Evolutionary conservation across 257 asterid genomes (phyloP), one percentile per base, ranked within the genome.

Genomic region (Verbena officinalis): DNA sequence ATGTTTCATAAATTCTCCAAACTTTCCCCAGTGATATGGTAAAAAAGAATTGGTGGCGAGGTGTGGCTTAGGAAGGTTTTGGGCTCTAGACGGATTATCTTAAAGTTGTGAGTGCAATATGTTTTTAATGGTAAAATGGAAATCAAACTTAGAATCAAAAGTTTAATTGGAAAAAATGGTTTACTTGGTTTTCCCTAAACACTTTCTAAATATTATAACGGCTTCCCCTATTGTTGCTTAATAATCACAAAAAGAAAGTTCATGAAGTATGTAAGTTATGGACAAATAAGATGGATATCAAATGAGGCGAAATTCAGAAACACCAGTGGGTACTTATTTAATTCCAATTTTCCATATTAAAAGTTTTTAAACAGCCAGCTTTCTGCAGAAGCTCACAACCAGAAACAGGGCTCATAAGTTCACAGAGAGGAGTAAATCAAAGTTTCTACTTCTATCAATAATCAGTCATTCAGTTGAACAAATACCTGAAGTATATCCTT

Each of bases 401-500:
- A 34, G 68, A 67, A 71, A 51, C 58, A 20, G 13, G 34, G 45
- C 50, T 67, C 52, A 33, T 9, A 60, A 69, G 30, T 36, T 27
- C 72, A 46, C 21, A 42, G 21, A 30, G 24, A 58, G 22, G 61
- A 52, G 45, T 16, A 16, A 5, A 22, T 23, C 12, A 43, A 27
- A 27, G 68, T 62, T 67, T 72, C 51, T 9, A 62, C 51, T 62
- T 13, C 49, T 16, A 34, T 14, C 45, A 33, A 52, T 46, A 64
- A 69, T 48, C 22, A 59, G 65, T 45, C 45, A 49, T 59, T 59
- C 31, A 67, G 77, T 65, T n/a, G n/a, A n/a, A n/a, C n/a, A 56
- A 64, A 61, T 72, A 93, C 99, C 97, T 88, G 93, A 58, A 94
- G 96, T 68, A 94, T 73, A 78, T 80, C 80, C 77, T 84, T 83